Evolutionary conservation across 164 flowering plant species (phyloP).

Genomic region (Annona squamosa): DNA sequence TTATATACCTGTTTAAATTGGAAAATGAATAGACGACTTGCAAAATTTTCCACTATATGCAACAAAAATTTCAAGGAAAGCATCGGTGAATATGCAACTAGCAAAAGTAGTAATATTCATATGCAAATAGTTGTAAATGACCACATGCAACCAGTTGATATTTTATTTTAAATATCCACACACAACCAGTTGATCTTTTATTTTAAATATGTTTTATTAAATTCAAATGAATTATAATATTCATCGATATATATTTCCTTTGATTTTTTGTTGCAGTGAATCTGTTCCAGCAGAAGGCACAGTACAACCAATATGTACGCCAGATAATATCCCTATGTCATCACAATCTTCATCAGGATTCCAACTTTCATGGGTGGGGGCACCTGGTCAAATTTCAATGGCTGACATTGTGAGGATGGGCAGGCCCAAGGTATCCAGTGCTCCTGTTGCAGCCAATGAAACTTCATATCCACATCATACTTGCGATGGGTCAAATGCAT

Average conservation of each 20-base stretch:
- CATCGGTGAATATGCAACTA: no score
- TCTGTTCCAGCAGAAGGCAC: constrained; percentile 34
- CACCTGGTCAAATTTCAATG: constrained; percentile 88
- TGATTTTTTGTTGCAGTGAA: constrained; percentile 43
- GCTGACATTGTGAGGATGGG: constrained; percentile 99
- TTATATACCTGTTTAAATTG: no score
- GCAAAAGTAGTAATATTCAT: no score
- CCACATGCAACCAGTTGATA: no score
- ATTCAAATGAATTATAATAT: no score
- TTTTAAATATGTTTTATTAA: no score
- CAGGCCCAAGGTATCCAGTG: constrained; percentile 51
- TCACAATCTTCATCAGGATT: constrained; percentile 52
- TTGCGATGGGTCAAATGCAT: constrained; percentile 12
- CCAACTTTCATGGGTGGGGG: constrained; percentile 74
- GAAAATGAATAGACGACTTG: no score
- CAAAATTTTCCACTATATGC: no score
- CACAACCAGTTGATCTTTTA: no score
- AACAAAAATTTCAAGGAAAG: no score
- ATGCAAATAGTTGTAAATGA: no score
- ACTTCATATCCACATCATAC: constrained; percentile 2
- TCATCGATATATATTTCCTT: background rate
- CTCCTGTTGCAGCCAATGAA: constrained; percentile 2
- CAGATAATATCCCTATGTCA: constrained; percentile 37
- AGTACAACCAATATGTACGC: constrained; percentile 18
- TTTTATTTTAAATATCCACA: no score